Evolutionary conservation across 495 filamentous ascomycete genomes (phyloP), one percentile per base, ranked within the genome.

Genomic region (Hypomontagnella monticulosa): DNA sequence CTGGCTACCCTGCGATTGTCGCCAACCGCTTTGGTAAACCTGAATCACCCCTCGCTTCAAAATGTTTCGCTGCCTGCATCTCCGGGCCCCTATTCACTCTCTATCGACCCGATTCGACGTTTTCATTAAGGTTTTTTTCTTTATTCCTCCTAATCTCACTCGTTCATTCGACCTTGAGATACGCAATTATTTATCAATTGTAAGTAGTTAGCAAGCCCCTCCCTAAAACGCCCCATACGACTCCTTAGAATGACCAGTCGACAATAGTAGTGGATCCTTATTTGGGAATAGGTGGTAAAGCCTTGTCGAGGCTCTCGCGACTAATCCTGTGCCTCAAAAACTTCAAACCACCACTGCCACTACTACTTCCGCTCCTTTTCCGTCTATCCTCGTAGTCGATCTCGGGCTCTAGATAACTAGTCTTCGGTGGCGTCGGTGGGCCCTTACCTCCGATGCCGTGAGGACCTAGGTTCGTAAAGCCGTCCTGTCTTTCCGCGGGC

Each of bases 261-360:
- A 70, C 5, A 34, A n/a, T n/a, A n/a, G n/a, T 57, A 69, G 41
- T 11, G 55, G 57, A 32, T 41, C 15, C 14, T 57, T 46, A 70
- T 12, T 56, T 75, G 6, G 86, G 85, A 11, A 85, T 66, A 5
- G 84, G 81, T 9, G 86, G 85, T 7, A 88, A 61, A 5, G 81
- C 83, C 71, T 88, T 87, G 32, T 87, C 83, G 8, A 80, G 70
- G 48, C 79, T 79, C 19, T 80, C 76, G 4, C 79, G 73, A 54
- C 79, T 75, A 51, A 80, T 51, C 41, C 49, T 66, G 18, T 61
- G 33, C 33, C 64, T 69, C 16, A 70, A 36, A 15, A 60, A 69
- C 32, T 44, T 64, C 16, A 59, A 38, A 11, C 57, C 63, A 4
- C 54, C 40, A 36, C 61, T 65, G 12, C 66, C 57, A 18, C 43